Evolutionary conservation across 2,329 filamentous ascomycete genomes (phyloP).

Genomic region (Laburnicola sp.): DNA sequence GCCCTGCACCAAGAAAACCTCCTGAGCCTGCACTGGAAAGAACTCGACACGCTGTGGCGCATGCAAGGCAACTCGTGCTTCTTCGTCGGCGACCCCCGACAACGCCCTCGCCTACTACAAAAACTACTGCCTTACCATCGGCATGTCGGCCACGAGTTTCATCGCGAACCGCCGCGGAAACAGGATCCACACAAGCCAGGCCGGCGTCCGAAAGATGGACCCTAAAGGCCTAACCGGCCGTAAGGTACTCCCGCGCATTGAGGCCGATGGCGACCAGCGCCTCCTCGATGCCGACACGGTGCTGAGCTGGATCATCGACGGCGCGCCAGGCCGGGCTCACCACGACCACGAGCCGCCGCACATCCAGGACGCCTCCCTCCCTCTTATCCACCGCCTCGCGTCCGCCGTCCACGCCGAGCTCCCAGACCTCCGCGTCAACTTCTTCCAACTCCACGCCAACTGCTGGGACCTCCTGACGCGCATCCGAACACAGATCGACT

Average conservation of each 20-base stretch:
- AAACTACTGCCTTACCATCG: neutral
- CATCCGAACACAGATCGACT: neutral
- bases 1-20: neutral
- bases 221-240: neutral
- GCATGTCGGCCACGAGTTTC: slow-evolving; percentile 1
- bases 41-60: neutral
- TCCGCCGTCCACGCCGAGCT: neutral
- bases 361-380: neutral
- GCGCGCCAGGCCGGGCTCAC: neutral
- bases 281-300: neutral
- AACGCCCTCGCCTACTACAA: neutral
- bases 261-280: neutral
- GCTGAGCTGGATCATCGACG: neutral
- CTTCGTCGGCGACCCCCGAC: slow-evolving; percentile 1
- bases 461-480: neutral
- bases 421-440: slow-evolving; percentile 1
- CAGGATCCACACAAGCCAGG: neutral
- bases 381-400: slow-evolving; percentile 1
- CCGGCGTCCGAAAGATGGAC: neutral
- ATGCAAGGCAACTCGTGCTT: neutral
- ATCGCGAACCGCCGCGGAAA: neutral
- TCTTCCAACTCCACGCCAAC: slow-evolving; percentile 1
- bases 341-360: neutral
- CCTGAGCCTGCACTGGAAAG: neutral
- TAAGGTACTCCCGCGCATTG: neutral